Evolutionary conservation across 2,329 filamentous ascomycete species (phyloP).

Genomic region (Ascochyta rabiei): DNA sequence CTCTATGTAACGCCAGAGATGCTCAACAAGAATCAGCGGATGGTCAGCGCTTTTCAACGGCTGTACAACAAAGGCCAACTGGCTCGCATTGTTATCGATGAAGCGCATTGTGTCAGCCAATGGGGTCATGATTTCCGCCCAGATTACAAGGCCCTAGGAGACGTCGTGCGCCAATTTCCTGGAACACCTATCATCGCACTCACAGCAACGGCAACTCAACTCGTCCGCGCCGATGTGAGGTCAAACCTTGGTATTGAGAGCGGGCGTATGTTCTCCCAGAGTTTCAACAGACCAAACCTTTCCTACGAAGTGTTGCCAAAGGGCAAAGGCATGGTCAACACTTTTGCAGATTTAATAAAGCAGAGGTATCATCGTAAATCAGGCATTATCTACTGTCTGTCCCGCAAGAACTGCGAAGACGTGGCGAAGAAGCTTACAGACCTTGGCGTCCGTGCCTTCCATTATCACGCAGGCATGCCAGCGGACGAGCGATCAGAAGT

Average conservation of each 20-base stretch:
- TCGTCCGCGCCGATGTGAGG: conserved; percentile 90
- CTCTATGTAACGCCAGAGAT: conserved; percentile 98
- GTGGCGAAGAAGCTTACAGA: conserved; percentile 73
- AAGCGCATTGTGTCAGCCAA: conserved; percentile 99
- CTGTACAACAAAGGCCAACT: conserved; percentile 75
- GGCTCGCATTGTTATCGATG: conserved; percentile 92
- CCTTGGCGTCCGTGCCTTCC: conserved; percentile 72
- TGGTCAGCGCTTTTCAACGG: conserved; percentile 68
- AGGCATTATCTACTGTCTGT: conserved; percentile 93
- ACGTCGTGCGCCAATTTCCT: conserved; percentile 73
- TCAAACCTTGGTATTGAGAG: conserved; percentile 83
- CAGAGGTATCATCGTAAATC: conserved; percentile 72
- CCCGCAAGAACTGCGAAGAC: conserved; percentile 79
- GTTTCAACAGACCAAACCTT: conserved; percentile 95
- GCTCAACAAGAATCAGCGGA: conserved; percentile 78
- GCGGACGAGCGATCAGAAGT: conserved; percentile 70
- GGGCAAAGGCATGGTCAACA: conserved; percentile 61
- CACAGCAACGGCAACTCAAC: conserved; percentile 92
- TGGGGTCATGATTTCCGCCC: conserved; percentile 99
- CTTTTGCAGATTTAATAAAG: conserved; percentile 71
- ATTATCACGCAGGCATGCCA: conserved; percentile 85
- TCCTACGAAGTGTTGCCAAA: conserved; percentile 85
- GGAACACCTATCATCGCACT: conserved; percentile 90
- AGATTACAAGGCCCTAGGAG: conserved; percentile 87
- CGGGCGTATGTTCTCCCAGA: conserved; percentile 84